Evolutionary conservation across 257 asterid species (phyloP), one percentile per base, ranked within the genome.

Genomic region (Nicotiana noctiflora): DNA sequence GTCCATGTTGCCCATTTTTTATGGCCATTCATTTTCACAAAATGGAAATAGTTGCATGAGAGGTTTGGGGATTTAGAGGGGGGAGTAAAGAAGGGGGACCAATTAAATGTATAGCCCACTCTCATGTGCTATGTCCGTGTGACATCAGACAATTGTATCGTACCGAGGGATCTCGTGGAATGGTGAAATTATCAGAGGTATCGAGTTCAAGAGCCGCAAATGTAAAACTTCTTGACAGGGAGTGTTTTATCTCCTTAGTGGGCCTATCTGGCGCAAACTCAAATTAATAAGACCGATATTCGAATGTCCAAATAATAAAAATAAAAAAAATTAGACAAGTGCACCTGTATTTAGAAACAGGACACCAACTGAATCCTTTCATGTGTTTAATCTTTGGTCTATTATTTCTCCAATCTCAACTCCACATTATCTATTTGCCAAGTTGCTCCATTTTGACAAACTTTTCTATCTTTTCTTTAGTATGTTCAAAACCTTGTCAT

Each of bases 401-500:
- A 72, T 13, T 13, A 13, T 72, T 46, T 44, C 40, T 72, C 55
- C 78, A 72, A 70, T 44, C 6, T 70, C 57, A 40, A 72, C 25
- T 21, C 14, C 34, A 44, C 34, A 21, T 18, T 44, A 21, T 19
- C 6, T 15, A 70, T 12, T 44, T 44, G 53, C 34, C 57, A 70
- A 70, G 21, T 44, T 44, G 57, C 46, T 70, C 34, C 21, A 29
- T 37, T 68, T 67, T 37, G 56, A 19, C 56, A 68, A 19, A 44
- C 19, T 6, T 44, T 21, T 18, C 59, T 32, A 37, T 57, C 53
- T 57, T 59, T 18, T 27, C 31, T 57, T 18, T 37, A 25, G 27
- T 72, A 81, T 70, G 79, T 81, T 80, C 19, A 23, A 21, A 19
- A 40, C 55, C 23, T 72, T 74, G 65, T 74, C 64, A 74, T 60